phyloP scores from a whole-genome alignment of 139 green algal species.

The Trebouxia sp. region DNA sequence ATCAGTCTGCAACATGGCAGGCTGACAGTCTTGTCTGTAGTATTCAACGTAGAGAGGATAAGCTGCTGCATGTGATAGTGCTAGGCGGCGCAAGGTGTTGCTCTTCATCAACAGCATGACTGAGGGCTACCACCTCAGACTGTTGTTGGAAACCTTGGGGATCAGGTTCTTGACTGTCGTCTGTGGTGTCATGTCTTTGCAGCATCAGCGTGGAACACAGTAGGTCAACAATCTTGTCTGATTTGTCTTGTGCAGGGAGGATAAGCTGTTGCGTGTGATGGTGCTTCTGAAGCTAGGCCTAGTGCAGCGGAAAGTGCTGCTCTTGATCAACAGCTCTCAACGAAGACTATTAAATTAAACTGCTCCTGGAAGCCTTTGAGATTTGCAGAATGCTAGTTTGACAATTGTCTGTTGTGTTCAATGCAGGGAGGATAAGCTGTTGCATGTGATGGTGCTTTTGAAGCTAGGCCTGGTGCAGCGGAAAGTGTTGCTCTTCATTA shows the following conservation, averaged over 20 bases:
- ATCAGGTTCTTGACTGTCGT: too few relatives aligned
- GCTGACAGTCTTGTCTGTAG: too few relatives aligned
- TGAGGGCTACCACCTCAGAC: conserved; percentile 66
- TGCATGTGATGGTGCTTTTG: conserved; percentile 80
- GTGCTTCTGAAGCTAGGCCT: conserved; percentile 78
- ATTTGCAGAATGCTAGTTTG: conserved; percentile 45
- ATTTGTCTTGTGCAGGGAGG: conserved; percentile 18
- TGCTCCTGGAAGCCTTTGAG: conserved; percentile 95
- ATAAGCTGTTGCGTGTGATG: conserved; percentile 75
- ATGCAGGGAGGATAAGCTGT: conserved; percentile 55
- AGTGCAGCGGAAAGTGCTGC: conserved; percentile 79
- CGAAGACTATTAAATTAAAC: conserved; percentile 64
- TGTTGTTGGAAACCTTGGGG: conserved; percentile 95
- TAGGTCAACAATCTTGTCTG: neutral
- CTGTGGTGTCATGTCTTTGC: too few relatives aligned
- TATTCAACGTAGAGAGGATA: conserved; percentile 42
- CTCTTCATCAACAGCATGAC: conserved; percentile 91
- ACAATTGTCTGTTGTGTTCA: neutral
- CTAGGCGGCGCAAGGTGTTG: conserved; percentile 78
- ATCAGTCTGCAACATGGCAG: too few relatives aligned
- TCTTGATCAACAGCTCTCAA: conserved; percentile 92
- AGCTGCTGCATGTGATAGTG: conserved; percentile 71
- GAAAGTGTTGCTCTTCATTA: conserved; percentile 94
- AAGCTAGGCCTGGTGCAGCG: conserved; percentile 75
- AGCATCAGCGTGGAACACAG: conserved; percentile 27